These are phyloP conservation scores for Gossypium arboreum DNA, from an alignment of 345 rosid species.

Conservation along the genomic window DNA sequence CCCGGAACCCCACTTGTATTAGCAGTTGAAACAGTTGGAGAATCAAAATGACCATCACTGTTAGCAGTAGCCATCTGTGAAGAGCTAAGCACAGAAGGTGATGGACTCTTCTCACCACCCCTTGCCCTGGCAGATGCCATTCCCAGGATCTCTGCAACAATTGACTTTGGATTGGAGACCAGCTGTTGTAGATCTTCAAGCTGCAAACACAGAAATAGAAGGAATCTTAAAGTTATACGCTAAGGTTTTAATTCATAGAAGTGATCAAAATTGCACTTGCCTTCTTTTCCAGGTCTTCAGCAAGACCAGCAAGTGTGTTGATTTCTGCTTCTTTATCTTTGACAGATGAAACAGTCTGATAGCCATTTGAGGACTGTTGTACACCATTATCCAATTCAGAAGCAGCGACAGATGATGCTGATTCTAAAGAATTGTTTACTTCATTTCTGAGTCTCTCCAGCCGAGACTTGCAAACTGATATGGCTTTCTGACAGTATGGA, in stretches of 20 bases:
- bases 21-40: slow-evolving; percentile 71
- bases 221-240: not conserved
- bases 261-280: slow-evolving; percentile 30
- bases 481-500: slow-evolving; percentile 75
- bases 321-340: slow-evolving; percentile 77
- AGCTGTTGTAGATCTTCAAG: slow-evolving; percentile 89
- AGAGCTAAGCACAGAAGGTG: slow-evolving; percentile 46
- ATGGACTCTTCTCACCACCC: slow-evolving; percentile 36
- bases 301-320: slow-evolving; percentile 55
- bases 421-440: slow-evolving; percentile 43
- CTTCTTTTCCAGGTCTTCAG: slow-evolving; percentile 88
- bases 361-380: slow-evolving; percentile 53
- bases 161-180: slow-evolving; percentile 56
- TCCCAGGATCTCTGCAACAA: slow-evolving; percentile 72
- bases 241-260: not conserved
- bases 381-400: slow-evolving; percentile 50
- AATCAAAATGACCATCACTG: slow-evolving; percentile 49
- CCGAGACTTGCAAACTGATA: slow-evolving; percentile 65
- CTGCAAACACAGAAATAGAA: slow-evolving; percentile 37
- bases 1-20: slow-evolving; percentile 58
- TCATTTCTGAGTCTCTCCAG: slow-evolving; percentile 60
- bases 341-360: slow-evolving; percentile 35
- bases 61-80: slow-evolving; percentile 49
- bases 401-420: slow-evolving; percentile 47
- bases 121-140: slow-evolving; percentile 47